Evolutionary conservation across 2,329 filamentous ascomycete genomes (phyloP), one percentile per base, ranked within the genome.

Genomic region (Coleophoma eucalyptorum): DNA sequence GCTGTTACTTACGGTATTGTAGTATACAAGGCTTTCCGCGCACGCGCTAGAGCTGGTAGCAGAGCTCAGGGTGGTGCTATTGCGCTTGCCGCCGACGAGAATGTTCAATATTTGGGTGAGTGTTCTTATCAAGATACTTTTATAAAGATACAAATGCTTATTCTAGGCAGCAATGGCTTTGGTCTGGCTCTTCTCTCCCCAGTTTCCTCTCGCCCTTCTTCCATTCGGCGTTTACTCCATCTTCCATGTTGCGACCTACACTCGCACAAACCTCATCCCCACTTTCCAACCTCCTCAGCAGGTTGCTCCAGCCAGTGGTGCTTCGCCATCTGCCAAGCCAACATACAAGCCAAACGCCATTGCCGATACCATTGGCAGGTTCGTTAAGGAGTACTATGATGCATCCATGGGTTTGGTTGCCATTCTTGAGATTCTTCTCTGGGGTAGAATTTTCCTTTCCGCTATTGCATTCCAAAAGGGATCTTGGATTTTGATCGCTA

Each of bases 301-400:
- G 57, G 64, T 75, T 34, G 71, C 80, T 34, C 67, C 81, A 13
- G 71, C 80, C 37, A 76, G 80, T 40, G 75, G 78, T 47, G 72
- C 79, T 48, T 78, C 74, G 55, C 76, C 80, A 53, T 76, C 72
- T 56, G 76, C 79, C 54, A 87, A 83, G 73, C 74, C 76, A 33
- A 79, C 79, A 55, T 69, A 66, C 54, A 63, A 62, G 56, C 68
- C 71, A 32, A 72, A 72, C 60, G 80, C 77, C 69, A 72, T 91
- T 50, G 86, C 89, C 49, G 91, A 97, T 55, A 81, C 79, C 60
- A 96, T 99, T 69, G 91, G 91, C 61, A 80, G 80, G 64, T 99
- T 99, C 65, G 91, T 99, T 70, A 97, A 97, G 84, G 84, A 91
- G 69, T 97, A 97, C 81, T 99, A 99, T 68, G 94, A 99, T 69